Percentiles rank a stretch among this genome's conserved stretches.
phyloP scores from a whole-genome alignment of 495 filamentous ascomycete species.

The Coniosporium apollinis region DNA sequence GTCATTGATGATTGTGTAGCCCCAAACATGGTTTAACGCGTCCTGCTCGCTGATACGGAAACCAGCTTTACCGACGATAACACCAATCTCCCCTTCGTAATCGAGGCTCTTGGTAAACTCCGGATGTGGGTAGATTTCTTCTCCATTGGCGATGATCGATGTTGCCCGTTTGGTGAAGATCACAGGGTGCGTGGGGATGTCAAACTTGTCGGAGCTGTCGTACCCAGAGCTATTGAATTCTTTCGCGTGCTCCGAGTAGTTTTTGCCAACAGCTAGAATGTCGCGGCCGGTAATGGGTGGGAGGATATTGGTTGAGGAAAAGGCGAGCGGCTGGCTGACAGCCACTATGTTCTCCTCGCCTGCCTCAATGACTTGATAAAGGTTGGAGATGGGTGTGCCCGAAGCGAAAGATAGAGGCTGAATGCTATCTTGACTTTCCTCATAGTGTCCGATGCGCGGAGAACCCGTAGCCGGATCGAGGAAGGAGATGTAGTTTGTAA shows the following conservation, averaged over 20 bases:
- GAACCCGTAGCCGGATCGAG: background rate
- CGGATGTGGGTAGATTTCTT: constrained; percentile 31
- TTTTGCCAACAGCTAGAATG: constrained; percentile 37
- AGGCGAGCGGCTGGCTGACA: constrained; percentile 20
- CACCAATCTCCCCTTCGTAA: constrained; percentile 41
- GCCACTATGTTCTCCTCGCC: constrained; percentile 19
- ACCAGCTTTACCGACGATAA: constrained; percentile 36
- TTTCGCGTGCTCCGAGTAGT: constrained; percentile 35
- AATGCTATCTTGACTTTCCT: constrained; percentile 24
- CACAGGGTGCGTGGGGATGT: constrained; percentile 29
- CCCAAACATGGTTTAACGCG: constrained; percentile 37
- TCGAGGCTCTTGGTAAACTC: constrained; percentile 33
- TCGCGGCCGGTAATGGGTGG: constrained; percentile 35
- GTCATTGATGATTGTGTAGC: constrained; percentile 42
- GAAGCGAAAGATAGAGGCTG: constrained; percentile 31
- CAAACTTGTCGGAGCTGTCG: constrained; percentile 32
- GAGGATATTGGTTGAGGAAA: constrained; percentile 26
- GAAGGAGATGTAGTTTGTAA: constrained; percentile 25
- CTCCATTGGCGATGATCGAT: constrained; percentile 32
- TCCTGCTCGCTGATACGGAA: constrained; percentile 28
- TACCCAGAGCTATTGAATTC: constrained; percentile 37
- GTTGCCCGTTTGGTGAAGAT: constrained; percentile 40
- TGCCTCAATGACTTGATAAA: constrained; percentile 35
- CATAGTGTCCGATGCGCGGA: constrained; percentile 28
- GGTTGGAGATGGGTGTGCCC: constrained; percentile 28